Percentiles rank a stretch among this genome's conserved stretches.
Evolutionary conservation across 805 yeast genomes (phyloP).

Genomic region (Metschnikowia hibisci): DNA sequence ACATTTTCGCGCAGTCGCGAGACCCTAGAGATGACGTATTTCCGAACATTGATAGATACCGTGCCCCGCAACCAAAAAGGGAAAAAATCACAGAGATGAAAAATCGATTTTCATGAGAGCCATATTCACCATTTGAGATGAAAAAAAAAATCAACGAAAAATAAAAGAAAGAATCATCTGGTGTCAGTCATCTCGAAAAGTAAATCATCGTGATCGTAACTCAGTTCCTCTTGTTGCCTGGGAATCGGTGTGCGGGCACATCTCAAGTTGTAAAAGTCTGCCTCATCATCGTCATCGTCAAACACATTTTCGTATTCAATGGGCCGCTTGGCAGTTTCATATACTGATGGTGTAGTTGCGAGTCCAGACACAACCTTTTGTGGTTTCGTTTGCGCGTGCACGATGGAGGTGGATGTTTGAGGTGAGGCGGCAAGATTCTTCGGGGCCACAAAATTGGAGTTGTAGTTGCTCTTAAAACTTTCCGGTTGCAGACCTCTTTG

Average conservation of each 20-base stretch:
- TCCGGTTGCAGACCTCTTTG: background rate
- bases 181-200: slow-evolving; percentile 21
- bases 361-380: slow-evolving; percentile 25
- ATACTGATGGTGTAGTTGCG: slow-evolving; percentile 35
- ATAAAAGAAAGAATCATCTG: background rate
- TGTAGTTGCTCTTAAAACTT: background rate
- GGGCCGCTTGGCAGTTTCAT: slow-evolving; percentile 18
- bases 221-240: slow-evolving; percentile 7
- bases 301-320: slow-evolving; percentile 39
- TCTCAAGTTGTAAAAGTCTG: slow-evolving; percentile 10
- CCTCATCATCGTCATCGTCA: slow-evolving; percentile 44
- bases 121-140: too few species aligned
- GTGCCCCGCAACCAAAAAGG: too few species aligned
- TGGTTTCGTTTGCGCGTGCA: slow-evolving; percentile 19
- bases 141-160: background rate
- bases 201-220: slow-evolving; percentile 19
- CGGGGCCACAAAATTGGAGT: slow-evolving; percentile 1
- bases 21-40: slow-evolving; percentile 4
- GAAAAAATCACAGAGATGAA: too few species aligned
- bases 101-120: too few species aligned
- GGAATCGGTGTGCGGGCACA: slow-evolving; percentile 1
- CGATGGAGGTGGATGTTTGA: slow-evolving; percentile 22
- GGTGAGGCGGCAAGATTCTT: slow-evolving; percentile 18
- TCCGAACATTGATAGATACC: background rate
- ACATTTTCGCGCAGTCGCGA: slow-evolving; percentile 2